Evolutionary conservation across 2,329 filamentous ascomycete species (phyloP).

Genomic region (Ceratocystis variospora): DNA sequence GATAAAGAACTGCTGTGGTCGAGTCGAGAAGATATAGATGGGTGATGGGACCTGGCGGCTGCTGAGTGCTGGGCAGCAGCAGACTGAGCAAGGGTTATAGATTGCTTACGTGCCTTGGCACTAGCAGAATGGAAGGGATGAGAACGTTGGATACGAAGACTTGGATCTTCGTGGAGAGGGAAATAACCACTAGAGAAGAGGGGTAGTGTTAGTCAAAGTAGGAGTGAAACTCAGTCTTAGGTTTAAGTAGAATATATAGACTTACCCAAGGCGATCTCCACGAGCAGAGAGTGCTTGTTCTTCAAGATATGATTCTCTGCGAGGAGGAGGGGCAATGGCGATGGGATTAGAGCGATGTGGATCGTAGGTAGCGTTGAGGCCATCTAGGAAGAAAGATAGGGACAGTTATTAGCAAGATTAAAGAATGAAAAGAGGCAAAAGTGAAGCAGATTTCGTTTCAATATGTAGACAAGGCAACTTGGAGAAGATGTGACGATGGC

Average conservation of each 20-base stretch:
- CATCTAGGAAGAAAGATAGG: background rate
- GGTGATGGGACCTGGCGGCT: background rate
- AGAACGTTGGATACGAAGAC: constrained; percentile 33
- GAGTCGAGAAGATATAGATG: background rate
- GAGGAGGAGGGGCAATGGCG: constrained; percentile 29
- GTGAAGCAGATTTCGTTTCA: background rate
- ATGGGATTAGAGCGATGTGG: constrained; percentile 31
- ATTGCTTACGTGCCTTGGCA: constrained; percentile 16
- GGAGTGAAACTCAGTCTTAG: too few species aligned
- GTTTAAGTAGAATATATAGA: constrained; percentile 19
- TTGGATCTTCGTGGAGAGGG: constrained; percentile 44
- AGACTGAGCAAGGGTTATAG: constrained; percentile 16
- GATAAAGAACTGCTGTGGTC: constrained; percentile 11
- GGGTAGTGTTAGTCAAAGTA: constrained; percentile 10
- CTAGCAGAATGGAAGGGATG: constrained; percentile 35
- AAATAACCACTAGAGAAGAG: constrained; percentile 40
- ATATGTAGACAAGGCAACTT: constrained; percentile 1
- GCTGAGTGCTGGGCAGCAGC: constrained; percentile 10
- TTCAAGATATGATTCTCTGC: constrained; percentile 14
- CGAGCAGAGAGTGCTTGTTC: constrained; percentile 40
- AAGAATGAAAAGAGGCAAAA: background rate
- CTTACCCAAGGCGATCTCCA: constrained; percentile 46
- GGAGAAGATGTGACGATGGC: background rate
- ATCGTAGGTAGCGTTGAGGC: constrained; percentile 23
- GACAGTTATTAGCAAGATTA: background rate